Conservation (phyloP, 23 red algal species). For the Gracilaria gracilis region DNA sequence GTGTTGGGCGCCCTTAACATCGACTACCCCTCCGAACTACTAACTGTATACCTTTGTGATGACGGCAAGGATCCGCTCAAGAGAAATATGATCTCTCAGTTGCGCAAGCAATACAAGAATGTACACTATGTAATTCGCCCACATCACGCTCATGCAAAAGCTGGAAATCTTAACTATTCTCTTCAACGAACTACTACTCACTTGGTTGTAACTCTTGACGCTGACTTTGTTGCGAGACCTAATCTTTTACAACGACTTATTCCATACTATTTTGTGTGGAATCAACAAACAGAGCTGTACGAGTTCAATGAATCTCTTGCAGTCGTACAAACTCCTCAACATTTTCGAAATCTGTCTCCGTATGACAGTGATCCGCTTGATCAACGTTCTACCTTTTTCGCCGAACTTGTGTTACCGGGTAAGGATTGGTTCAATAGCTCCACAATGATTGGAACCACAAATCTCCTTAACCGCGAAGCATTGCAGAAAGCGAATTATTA, state of each 20-base stretch:
- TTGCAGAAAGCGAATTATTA: slow-evolving; percentile 61
- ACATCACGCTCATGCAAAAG: slow-evolving; percentile 64
- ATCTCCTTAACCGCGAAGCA: slow-evolving; percentile 38
- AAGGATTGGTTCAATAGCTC: slow-evolving; percentile 79
- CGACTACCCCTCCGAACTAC: slow-evolving; percentile 63
- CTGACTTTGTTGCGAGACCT: slow-evolving; percentile 66
- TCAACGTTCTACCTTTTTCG: slow-evolving; percentile 63
- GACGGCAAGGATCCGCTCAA: slow-evolving; percentile 66
- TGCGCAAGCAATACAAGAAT: slow-evolving; percentile 64
- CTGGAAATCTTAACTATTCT: slow-evolving; percentile 74
- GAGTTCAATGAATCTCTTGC: slow-evolving; percentile 73
- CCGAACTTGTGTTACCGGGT: slow-evolving; percentile 61
- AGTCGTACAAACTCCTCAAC: slow-evolving; percentile 66
- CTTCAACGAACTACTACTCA: slow-evolving; percentile 59
- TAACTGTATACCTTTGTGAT: slow-evolving; percentile 70
- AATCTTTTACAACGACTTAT: slow-evolving; percentile 67
- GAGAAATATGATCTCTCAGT: slow-evolving; percentile 56
- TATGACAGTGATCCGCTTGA: slow-evolving; percentile 72
- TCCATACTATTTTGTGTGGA: slow-evolving; percentile 72
- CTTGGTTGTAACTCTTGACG: slow-evolving; percentile 67
- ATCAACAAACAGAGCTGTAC: slow-evolving; percentile 24
- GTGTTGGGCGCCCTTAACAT: slow-evolving; percentile 55
- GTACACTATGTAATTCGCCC: slow-evolving; percentile 71
- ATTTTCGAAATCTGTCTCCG: slow-evolving; percentile 70
- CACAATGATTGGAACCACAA: slow-evolving; percentile 76